phyloP scores from a whole-genome alignment of 805 yeast species.

The Dipodascus geniculatus region DNA sequence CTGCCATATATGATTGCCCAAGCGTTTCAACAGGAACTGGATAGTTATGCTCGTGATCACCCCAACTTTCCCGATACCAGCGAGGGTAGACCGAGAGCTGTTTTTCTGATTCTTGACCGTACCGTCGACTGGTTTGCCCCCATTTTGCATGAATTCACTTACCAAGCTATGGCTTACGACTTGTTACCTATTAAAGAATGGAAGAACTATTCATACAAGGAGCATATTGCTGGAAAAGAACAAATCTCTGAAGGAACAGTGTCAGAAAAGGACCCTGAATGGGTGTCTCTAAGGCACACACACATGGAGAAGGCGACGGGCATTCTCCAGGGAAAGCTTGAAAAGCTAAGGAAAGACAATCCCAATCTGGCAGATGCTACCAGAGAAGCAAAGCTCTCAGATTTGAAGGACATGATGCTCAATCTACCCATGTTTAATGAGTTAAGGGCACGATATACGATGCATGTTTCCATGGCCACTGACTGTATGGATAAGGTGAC shows the following conservation, averaged over 20 bases:
- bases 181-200: constrained; percentile 34
- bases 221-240: constrained; percentile 37
- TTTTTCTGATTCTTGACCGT: constrained; percentile 70
- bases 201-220: constrained; percentile 41
- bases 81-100: constrained; percentile 50
- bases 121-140: constrained; percentile 77
- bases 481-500: constrained; percentile 53
- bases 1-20: constrained; percentile 62
- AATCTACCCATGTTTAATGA: constrained; percentile 27
- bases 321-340: constrained; percentile 42
- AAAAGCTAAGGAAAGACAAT: constrained; percentile 57
- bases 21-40: constrained; percentile 58
- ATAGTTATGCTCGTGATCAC: constrained; percentile 60
- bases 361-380: constrained; percentile 63
- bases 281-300: constrained; percentile 58
- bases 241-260: constrained; percentile 38
- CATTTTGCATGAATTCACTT: constrained; percentile 75
- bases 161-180: constrained; percentile 89
- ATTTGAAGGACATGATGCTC: constrained; percentile 58
- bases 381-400: constrained; percentile 53
- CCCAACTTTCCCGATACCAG: constrained; percentile 47
- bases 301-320: constrained; percentile 71
- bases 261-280: constrained; percentile 53
- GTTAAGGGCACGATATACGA: constrained; percentile 24
- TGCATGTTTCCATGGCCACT: constrained; percentile 33